A percentile compares a stretch with the other conserved stretches of the same genome.
These are phyloP conservation scores for Periconia digitata DNA, from an alignment of 2,329 filamentous ascomycete genomes.

Conservation along the genomic window DNA sequence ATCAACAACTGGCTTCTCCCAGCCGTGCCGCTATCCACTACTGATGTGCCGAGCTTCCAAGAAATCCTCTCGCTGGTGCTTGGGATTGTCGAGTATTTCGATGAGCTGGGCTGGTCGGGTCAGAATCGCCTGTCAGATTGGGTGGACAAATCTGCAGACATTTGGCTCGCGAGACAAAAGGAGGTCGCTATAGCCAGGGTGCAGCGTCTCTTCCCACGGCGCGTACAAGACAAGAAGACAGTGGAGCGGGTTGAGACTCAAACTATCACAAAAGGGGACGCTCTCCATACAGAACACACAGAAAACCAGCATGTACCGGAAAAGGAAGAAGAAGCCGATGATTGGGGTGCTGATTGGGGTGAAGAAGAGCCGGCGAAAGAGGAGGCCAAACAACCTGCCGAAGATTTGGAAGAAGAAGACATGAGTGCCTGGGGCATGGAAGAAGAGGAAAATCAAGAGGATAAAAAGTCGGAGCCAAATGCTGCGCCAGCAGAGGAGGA, in stretches of 20 bases:
- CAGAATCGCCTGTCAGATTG: constrained; percentile 70
- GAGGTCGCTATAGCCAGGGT: constrained; percentile 77
- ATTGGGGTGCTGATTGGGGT: constrained; percentile 83
- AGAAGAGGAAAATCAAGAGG: constrained; percentile 34
- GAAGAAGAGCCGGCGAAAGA: constrained; percentile 49
- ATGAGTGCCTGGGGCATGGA: constrained; percentile 52
- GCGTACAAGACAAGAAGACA: constrained; percentile 65
- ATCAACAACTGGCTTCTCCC: constrained; percentile 74
- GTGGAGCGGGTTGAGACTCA: constrained; percentile 87
- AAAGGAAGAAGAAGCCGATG: constrained; percentile 41
- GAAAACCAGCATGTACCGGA: constrained; percentile 31
- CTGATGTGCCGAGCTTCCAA: constrained; percentile 72
- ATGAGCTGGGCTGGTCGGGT: constrained; percentile 63
- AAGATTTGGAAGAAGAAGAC: constrained; percentile 49
- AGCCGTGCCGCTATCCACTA: constrained; percentile 73
- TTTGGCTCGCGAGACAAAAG: constrained; percentile 84
- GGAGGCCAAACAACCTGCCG: constrained; percentile 3
- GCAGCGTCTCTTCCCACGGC: constrained; percentile 66
- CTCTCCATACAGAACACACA: constrained; percentile 59
- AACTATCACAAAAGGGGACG: constrained; percentile 70
- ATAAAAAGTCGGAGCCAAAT: constrained; percentile 38
- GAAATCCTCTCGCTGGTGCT: constrained; percentile 65
- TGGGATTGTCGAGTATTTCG: constrained; percentile 65
- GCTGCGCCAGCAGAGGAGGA: constrained; percentile 40
- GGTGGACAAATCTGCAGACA: constrained; percentile 75